Evolutionary conservation across 2,329 filamentous ascomycete genomes (phyloP).

Genomic region (Ascochyta koolunga): DNA sequence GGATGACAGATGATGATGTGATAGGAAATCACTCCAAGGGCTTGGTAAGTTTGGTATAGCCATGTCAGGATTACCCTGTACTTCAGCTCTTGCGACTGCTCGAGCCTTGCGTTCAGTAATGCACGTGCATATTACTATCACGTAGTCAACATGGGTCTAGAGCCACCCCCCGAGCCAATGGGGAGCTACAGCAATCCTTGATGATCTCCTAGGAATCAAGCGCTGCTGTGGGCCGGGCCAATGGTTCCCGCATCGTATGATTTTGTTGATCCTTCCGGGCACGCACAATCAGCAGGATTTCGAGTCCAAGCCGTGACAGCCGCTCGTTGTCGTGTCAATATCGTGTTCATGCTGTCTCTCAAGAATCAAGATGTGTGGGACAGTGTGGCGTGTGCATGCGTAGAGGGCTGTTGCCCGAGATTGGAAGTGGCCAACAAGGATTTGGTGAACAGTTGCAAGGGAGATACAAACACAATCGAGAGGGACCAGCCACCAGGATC

Average conservation of each 20-base stretch:
- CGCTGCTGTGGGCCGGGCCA: neutral
- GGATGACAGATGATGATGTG: neutral
- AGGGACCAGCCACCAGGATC: neutral
- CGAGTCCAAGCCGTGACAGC: neutral
- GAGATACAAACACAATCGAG: neutral
- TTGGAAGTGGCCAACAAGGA: neutral
- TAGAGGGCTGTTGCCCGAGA: neutral
- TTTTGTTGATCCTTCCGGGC: neutral
- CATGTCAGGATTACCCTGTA: neutral
- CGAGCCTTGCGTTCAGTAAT: conserved; percentile 1
- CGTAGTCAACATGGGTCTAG: neutral
- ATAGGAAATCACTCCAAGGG: neutral
- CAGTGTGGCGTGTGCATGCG: neutral
- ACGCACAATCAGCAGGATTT: neutral
- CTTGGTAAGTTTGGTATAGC: neutral
- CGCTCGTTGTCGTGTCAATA: neutral
- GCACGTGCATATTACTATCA: neutral
- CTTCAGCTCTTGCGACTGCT: conserved; percentile 4
- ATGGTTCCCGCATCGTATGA: neutral
- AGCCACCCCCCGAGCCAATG: neutral
- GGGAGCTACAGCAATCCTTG: neutral
- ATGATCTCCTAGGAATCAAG: neutral
- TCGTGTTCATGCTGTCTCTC: neutral
- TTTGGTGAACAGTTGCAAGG: neutral
- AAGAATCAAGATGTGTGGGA: neutral